These are phyloP conservation scores for Helminthosporium solani DNA, from an alignment of 2,329 filamentous ascomycete species.

Conservation along the genomic window DNA sequence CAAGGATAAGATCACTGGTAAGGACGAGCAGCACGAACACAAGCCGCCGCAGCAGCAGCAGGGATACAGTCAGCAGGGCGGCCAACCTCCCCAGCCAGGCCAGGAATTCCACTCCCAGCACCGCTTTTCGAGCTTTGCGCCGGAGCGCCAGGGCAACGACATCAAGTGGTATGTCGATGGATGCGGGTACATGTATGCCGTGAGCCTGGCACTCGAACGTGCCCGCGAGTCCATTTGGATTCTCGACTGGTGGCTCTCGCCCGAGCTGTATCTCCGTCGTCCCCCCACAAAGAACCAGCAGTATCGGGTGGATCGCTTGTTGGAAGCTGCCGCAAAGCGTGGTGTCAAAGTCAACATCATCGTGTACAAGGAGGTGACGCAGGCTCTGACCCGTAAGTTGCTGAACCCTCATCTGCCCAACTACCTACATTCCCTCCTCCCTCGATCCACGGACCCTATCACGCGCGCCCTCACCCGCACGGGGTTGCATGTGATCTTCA, in stretches of 20 bases:
- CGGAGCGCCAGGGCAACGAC: conserved; percentile 67
- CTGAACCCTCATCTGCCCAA: conserved; percentile 44
- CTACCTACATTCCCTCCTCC: conserved; percentile 48
- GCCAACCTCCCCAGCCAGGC: conserved; percentile 21
- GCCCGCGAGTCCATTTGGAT: conserved; percentile 80
- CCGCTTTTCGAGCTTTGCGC: conserved; percentile 67
- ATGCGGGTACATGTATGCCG: conserved; percentile 73
- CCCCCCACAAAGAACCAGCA: conserved; percentile 79
- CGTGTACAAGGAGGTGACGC: conserved; percentile 83
- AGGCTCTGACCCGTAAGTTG: conserved; percentile 73
- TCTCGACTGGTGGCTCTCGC: conserved; percentile 85
- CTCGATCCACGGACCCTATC: conserved; percentile 42
- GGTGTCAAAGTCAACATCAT: conserved; percentile 84
- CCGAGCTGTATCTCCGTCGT: conserved; percentile 82
- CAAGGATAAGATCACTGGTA: conserved; percentile 51
- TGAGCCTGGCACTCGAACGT: conserved; percentile 74
- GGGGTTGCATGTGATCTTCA: conserved; percentile 47
- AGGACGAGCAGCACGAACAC: conserved; percentile 50
- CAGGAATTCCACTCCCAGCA: conserved; percentile 49
- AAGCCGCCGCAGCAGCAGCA: conserved; percentile 34
- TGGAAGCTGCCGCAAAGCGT: conserved; percentile 76
- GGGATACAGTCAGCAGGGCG: conserved; percentile 18
- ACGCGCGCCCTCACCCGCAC: conserved; percentile 44
- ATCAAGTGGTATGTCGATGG: conserved; percentile 89
- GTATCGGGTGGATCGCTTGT: conserved; percentile 81